A percentile compares a stretch with the other conserved stretches of the same genome.
phyloP scores from a whole-genome alignment of 345 rosid species.

The Geranium rotundifolium region DNA sequence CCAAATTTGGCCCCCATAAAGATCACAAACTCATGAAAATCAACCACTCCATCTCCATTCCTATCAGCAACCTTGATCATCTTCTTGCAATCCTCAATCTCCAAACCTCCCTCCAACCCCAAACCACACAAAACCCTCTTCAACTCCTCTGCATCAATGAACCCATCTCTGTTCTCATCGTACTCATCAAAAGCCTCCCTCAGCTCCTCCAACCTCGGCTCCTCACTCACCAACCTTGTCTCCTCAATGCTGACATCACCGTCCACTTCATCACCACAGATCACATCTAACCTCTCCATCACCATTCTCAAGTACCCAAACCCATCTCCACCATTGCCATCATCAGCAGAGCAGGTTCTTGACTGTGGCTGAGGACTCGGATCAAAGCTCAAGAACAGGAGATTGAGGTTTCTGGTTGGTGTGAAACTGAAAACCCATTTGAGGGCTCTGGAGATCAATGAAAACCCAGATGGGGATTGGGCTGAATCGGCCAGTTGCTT shows the following conservation, averaged over 20 bases:
- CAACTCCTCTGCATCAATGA: constrained; percentile 2
- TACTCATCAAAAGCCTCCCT: background rate
- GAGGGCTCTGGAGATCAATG: background rate
- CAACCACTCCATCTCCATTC: constrained; percentile 2
- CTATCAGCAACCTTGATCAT: constrained; percentile 1
- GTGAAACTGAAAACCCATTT: background rate
- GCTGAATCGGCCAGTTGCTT: background rate
- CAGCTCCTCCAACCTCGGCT: background rate
- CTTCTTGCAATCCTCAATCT: constrained; percentile 1
- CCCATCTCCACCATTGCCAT: background rate
- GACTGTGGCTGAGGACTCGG: background rate
- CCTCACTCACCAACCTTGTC: background rate
- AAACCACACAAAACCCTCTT: constrained; percentile 4
- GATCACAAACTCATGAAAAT: constrained; percentile 5
- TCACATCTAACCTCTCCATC: background rate
- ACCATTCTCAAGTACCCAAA: background rate
- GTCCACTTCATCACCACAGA: background rate
- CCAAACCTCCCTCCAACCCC: constrained; percentile 5
- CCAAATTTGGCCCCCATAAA: constrained; percentile 1
- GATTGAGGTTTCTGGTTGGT: background rate
- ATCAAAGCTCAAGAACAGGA: background rate
- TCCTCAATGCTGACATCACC: background rate
- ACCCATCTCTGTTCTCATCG: background rate
- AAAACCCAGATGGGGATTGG: background rate
- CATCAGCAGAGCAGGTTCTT: background rate